A percentile compares a stretch with the other conserved stretches of the same genome.
These are phyloP conservation scores for Gnaphalium uliginosum DNA, from an alignment of 129 eudicot genomes.

Conservation along the genomic window DNA sequence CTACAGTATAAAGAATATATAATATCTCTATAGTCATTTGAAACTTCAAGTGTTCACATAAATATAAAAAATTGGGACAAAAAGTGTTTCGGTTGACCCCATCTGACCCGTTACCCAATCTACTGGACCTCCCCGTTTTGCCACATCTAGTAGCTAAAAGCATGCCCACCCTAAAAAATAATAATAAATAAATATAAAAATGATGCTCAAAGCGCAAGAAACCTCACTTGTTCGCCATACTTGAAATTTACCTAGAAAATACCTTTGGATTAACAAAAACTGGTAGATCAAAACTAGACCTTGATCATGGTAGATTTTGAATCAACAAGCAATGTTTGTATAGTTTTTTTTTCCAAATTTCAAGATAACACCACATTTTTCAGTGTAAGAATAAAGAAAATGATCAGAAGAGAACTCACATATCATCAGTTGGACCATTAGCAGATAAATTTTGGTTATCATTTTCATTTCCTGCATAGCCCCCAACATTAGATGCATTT, in stretches of 20 bases:
- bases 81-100: neutral
- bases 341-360: constrained; percentile 1
- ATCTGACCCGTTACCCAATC: neutral
- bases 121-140: neutral
- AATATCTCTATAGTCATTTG: neutral
- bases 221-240: neutral
- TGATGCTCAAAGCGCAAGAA: neutral
- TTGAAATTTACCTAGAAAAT: neutral
- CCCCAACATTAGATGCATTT: constrained; percentile 79
- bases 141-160: neutral
- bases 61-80: neutral
- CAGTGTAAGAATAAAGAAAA: neutral
- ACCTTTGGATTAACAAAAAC: neutral
- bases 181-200: no score
- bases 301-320: neutral
- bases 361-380: neutral
- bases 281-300: neutral
- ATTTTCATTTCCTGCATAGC: constrained; percentile 59
- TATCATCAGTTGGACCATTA: constrained; percentile 41
- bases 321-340: constrained; percentile 6
- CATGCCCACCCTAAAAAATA: neutral
- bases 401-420: constrained; percentile 48
- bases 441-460: constrained; percentile 43
- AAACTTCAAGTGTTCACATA: neutral
- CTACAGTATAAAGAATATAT: neutral